These are phyloP conservation scores for Chaetomiaceae sp. DNA, from an alignment of 2,329 filamentous ascomycete genomes.

Conservation along the genomic window DNA sequence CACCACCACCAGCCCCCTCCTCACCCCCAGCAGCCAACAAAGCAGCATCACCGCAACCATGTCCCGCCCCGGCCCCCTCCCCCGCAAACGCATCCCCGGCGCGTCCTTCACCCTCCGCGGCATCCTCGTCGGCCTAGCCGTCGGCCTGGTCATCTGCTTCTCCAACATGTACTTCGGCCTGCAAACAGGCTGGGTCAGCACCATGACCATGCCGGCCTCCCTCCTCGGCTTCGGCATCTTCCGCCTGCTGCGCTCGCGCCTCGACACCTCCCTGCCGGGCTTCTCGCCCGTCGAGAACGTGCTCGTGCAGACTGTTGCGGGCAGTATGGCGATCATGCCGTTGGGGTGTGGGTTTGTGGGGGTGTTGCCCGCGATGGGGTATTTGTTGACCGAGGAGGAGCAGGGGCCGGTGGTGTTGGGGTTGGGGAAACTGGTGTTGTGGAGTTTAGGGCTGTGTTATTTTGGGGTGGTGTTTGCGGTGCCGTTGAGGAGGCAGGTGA, in stretches of 20 bases:
- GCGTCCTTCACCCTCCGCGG: constrained; percentile 82
- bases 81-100: constrained; percentile 31
- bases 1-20: neutral
- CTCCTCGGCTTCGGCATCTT: constrained; percentile 94
- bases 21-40: neutral
- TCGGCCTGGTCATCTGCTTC: constrained; percentile 89
- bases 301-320: constrained; percentile 90
- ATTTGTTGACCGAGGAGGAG: constrained; percentile 71
- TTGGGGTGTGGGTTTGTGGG: constrained; percentile 93
- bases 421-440: constrained; percentile 74
- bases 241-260: constrained; percentile 65
- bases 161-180: constrained; percentile 99
- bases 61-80: neutral
- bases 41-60: neutral
- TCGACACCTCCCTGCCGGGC: constrained; percentile 63
- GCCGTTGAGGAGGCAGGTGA: constrained; percentile 78
- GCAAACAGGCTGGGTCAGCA: constrained; percentile 58
- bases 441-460: constrained; percentile 89
- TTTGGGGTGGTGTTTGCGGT: constrained; percentile 97
- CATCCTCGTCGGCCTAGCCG: constrained; percentile 70
- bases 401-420: constrained; percentile 69
- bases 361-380: constrained; percentile 84
- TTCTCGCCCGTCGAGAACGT: constrained; percentile 97
- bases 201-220: constrained; percentile 96
- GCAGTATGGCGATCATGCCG: constrained; percentile 94